phyloP scores from a whole-genome alignment of 305 asterid species.

The Salvia sclarea region DNA sequence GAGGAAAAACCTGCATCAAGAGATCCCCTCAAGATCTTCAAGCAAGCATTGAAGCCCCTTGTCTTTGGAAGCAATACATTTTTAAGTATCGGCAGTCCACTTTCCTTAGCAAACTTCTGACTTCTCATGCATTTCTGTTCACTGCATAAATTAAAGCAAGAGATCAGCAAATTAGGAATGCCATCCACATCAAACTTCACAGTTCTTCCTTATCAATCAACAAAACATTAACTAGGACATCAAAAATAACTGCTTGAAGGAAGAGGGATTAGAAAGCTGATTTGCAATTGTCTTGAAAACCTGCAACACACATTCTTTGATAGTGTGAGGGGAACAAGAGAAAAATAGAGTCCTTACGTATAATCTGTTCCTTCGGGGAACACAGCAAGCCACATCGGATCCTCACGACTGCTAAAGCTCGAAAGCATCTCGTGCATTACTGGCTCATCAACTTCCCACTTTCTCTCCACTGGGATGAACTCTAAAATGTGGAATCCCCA shows the following conservation, averaged over 20 bases:
- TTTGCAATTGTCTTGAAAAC: neutral
- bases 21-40: slow-evolving; percentile 58
- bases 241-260: neutral
- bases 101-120: slow-evolving; percentile 56
- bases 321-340: neutral
- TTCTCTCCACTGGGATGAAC: slow-evolving; percentile 69
- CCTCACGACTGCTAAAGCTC: slow-evolving; percentile 37
- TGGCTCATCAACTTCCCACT: slow-evolving; percentile 59
- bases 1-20: slow-evolving; percentile 61
- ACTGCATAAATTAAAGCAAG: slow-evolving; percentile 42
- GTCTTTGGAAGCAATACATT: slow-evolving; percentile 67
- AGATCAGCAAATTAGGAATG: neutral
- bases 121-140: slow-evolving; percentile 55
- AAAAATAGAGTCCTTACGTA: slow-evolving; percentile 38
- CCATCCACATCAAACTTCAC: neutral
- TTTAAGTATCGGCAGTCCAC: slow-evolving; percentile 57
- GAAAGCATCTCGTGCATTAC: slow-evolving; percentile 52
- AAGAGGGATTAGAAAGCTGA: neutral
- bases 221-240: neutral
- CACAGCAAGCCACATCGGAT: slow-evolving; percentile 68
- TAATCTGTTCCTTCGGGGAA: slow-evolving; percentile 80
- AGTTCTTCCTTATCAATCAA: slow-evolving; percentile 13
- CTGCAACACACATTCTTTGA: neutral
- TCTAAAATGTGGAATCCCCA: slow-evolving; percentile 70
- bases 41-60: slow-evolving; percentile 56